Conservation (phyloP, 768 basidiomycete species). For the Terana coerulea region DNA sequence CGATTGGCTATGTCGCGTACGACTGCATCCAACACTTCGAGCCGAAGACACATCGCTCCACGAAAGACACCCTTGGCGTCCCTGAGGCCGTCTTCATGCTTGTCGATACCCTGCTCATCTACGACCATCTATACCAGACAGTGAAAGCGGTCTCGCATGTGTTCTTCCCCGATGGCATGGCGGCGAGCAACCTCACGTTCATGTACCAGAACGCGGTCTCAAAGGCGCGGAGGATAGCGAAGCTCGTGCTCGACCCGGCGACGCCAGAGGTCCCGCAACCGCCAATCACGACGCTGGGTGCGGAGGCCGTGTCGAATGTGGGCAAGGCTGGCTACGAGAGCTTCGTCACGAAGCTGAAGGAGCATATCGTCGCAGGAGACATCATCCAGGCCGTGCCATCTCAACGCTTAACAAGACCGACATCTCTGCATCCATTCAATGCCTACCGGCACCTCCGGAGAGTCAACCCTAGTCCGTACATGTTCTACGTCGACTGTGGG, state of each 20-base stretch:
- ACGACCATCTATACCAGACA: conserved; percentile 94
- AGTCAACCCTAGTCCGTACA: conserved; percentile 97
- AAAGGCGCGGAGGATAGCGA: conserved; percentile 80
- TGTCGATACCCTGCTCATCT: conserved; percentile 91
- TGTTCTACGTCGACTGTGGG: conserved; percentile 96
- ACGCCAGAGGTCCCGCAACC: conserved; percentile 68
- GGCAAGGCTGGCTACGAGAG: conserved; percentile 89
- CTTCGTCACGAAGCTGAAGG: conserved; percentile 89
- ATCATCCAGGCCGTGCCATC: conserved; percentile 99
- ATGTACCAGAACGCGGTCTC: conserved; percentile 86
- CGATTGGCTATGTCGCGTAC: conserved; percentile 95
- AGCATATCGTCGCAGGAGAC: conserved; percentile 93
- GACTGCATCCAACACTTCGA: conserved; percentile 97
- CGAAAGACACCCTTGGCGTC: conserved; percentile 78
- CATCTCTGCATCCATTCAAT: conserved; percentile 93
- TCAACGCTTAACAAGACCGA: conserved; percentile 83
- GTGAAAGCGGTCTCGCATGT: conserved; percentile 97
- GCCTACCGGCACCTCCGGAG: conserved; percentile 91
- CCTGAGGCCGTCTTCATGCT: conserved; percentile 98
- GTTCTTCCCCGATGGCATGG: conserved; percentile 72
- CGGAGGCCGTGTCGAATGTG: conserved; percentile 79
- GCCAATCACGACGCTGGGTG: conserved; percentile 56
- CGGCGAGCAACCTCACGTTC: conserved; percentile 65
- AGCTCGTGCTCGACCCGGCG: conserved; percentile 46
- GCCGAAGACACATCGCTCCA: conserved; percentile 77